A percentile compares a stretch with the other conserved stretches of the same genome.
Evolutionary conservation across 1,284 basidiomycete genomes (phyloP).

Genomic region (Ceratobasidium sp.): DNA sequence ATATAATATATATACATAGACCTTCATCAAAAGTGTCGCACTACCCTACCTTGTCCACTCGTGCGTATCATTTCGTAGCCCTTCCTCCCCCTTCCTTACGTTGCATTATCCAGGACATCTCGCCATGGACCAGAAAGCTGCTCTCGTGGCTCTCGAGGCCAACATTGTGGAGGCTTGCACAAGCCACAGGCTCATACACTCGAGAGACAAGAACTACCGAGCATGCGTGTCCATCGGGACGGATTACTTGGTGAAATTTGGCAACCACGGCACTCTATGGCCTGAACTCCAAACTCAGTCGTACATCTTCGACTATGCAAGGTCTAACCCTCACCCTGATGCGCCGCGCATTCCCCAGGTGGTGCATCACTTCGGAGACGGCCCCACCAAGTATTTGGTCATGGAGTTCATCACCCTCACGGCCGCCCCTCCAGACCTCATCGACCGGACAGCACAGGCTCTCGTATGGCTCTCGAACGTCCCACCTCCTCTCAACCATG

Average conservation of each 20-base stretch:
- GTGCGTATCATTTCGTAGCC: constrained; percentile 15
- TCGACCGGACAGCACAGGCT: constrained; percentile 49
- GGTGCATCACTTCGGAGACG: constrained; percentile 42
- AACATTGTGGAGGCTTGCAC: constrained; percentile 13
- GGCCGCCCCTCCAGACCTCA: constrained; percentile 43
- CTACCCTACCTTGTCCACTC: constrained; percentile 6
- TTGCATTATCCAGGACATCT: constrained; percentile 23
- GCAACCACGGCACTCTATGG: constrained; percentile 4
- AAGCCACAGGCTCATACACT: constrained; percentile 14
- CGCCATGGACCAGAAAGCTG: constrained; percentile 19
- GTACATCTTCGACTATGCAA: constrained; percentile 13
- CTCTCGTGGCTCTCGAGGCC: constrained; percentile 17
- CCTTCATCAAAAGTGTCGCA: neutral
- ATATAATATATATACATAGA: too few relatives aligned
- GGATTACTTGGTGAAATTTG: constrained; percentile 50
- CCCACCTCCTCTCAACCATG: constrained; percentile 49
- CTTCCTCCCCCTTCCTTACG: constrained; percentile 22
- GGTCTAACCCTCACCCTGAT: neutral
- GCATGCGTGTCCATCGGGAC: constrained; percentile 22
- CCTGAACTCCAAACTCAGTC: constrained; percentile 40
- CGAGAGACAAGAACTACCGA: constrained; percentile 15
- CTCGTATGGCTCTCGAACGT: constrained; percentile 51
- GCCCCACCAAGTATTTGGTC: constrained; percentile 50
- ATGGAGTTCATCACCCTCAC: constrained; percentile 51
- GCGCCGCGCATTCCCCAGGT: constrained; percentile 49